Percentiles rank a stretch among this genome's conserved stretches.
Conservation (phyloP, 129 eudicot species). For the Sambucus nigra region DNA sequence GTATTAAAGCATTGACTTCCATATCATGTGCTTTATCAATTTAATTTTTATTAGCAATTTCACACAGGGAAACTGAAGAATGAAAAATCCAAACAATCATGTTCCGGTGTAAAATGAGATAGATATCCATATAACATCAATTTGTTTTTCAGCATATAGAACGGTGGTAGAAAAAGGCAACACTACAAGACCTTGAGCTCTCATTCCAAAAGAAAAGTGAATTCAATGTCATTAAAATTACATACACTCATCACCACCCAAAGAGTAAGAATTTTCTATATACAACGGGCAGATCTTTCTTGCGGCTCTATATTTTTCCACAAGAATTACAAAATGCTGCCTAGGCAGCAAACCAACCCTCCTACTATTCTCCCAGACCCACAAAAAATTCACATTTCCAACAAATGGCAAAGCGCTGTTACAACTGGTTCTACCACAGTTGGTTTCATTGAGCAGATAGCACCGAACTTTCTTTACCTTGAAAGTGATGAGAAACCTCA, state of each 20-base stretch:
- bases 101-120: no score
- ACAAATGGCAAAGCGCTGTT: no score
- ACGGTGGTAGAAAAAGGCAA: neutral
- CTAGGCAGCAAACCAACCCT: neutral
- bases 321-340: conserved; percentile 8
- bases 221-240: neutral
- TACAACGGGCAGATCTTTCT: conserved; percentile 6
- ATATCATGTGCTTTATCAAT: no score
- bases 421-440: neutral
- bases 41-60: no score
- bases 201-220: neutral
- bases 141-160: no score
- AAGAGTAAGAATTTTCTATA: neutral
- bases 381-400: neutral
- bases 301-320: neutral
- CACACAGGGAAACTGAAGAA: no score
- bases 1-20: no score
- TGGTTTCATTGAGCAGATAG: no score
- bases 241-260: neutral
- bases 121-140: no score
- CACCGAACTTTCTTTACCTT: no score
- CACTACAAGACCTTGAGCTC: neutral
- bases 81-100: no score
- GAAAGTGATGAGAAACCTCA: neutral
- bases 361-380: neutral